Evolutionary conservation across 2,329 filamentous ascomycete genomes (phyloP), one percentile per base, ranked within the genome.

Genomic region (Westerdykella sp.): DNA sequence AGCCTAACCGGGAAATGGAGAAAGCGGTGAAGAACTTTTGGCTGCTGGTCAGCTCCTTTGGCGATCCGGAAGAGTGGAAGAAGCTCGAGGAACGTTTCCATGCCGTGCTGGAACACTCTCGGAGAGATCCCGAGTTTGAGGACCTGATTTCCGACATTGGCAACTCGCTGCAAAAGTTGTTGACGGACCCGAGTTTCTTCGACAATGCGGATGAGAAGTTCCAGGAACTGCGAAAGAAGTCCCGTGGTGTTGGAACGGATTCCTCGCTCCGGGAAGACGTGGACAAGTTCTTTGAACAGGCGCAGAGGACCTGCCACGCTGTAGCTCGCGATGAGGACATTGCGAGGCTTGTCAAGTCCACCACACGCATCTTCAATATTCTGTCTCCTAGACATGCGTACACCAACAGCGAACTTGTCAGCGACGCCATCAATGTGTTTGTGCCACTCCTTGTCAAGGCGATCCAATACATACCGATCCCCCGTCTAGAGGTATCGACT

Each of bases 401-500:
- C 41, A 74, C 80, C 15, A 91, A 90, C 59, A 71, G 74, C 0
- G 84, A 88, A 22, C 73, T 97, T 1, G 69, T 93, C 4, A 75
- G 80, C 2, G 91, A 97, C 61, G 72, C 80, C 3, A 75, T 88
- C 53, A 84, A 91, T 46, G 80, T 91, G 11, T 90, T 96, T 60
- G 73, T 93, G 5, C 91, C 91, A 0, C 70, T 88, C 11, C 59
- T 89, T 4, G 78, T 96, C 44, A 77, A 87, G 51, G 79, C 80
- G 2, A 75, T 97, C 25, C 89, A 96, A 62, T 89, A 88, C 66
- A 72, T 97, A 4, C 91, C 91, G 0, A 93, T 97, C 41, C 90
- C 90, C 0, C 83, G 91, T 4, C 68, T 96, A n/a, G 91, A 96
- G 65, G 74, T 96, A 5, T 85, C 87, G 1, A 85, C 84, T 3